Evolutionary conservation across 2,329 filamentous ascomycete genomes (phyloP).

Genomic region (Colletotrichum chlorophyti): DNA sequence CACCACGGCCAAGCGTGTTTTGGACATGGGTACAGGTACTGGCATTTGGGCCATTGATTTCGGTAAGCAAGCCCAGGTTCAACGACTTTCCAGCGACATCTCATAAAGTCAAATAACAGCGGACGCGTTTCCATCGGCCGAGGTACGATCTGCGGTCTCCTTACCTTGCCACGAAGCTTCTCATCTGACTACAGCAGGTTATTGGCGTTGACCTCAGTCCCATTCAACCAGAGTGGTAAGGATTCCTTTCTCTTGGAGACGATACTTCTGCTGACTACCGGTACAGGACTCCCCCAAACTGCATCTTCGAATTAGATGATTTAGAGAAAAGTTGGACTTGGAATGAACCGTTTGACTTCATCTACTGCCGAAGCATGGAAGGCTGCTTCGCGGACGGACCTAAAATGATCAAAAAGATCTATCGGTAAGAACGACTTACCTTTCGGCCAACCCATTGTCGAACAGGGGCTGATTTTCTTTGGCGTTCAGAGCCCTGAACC

Average conservation of each 20-base stretch:
- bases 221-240: slow-evolving; percentile 11
- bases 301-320: slow-evolving; percentile 53
- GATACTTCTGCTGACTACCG: no score
- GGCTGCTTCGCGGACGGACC: slow-evolving; percentile 33
- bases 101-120: slow-evolving; percentile 19
- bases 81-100: neutral
- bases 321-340: slow-evolving; percentile 48
- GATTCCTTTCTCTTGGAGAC: neutral
- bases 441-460: no score
- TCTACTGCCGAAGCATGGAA: slow-evolving; percentile 43
- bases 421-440: neutral
- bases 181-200: neutral
- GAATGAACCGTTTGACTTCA: slow-evolving; percentile 45
- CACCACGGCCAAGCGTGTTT: slow-evolving; percentile 35
- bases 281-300: slow-evolving; percentile 53
- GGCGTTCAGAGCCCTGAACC: slow-evolving; percentile 33
- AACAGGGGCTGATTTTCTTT: neutral
- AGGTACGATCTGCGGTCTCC: slow-evolving; percentile 32
- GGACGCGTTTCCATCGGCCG: slow-evolving; percentile 37
- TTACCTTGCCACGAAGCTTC: no score
- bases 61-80: slow-evolving; percentile 28
- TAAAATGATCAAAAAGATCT: neutral
- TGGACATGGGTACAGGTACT: slow-evolving; percentile 56
- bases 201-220: slow-evolving; percentile 13
- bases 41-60: slow-evolving; percentile 53